These are phyloP conservation scores for Olyra latifolia DNA, from an alignment of 176 grass and related monocot genomes.

Conservation along the genomic window DNA sequence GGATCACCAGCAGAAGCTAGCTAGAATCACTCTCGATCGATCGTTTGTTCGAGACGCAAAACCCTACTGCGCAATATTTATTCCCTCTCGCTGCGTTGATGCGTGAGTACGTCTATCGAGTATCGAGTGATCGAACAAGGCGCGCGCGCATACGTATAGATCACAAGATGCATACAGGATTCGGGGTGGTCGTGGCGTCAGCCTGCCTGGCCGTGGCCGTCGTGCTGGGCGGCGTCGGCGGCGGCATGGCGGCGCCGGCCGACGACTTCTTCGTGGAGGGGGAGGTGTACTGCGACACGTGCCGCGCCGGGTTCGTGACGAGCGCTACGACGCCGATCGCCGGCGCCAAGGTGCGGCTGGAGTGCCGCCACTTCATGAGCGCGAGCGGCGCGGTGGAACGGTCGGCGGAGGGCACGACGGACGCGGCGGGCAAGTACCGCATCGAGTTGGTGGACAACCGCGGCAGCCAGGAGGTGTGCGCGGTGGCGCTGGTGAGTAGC, in stretches of 20 bases:
- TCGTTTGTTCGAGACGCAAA: not conserved
- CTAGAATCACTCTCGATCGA: not conserved
- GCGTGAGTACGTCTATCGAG: not conserved
- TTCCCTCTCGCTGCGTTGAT: not conserved
- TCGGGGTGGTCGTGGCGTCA: not conserved
- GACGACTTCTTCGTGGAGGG: constrained; percentile 51
- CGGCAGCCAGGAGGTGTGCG: constrained; percentile 55
- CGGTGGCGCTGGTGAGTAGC: constrained; percentile 45
- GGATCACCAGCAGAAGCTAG: not conserved
- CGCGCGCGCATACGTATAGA: not conserved
- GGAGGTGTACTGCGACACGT: constrained; percentile 55
- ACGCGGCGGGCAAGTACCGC: constrained; percentile 33
- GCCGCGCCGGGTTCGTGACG: constrained; percentile 44
- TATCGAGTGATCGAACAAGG: not conserved
- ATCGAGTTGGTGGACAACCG: constrained; percentile 47
- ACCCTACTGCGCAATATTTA: not conserved
- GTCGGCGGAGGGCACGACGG: constrained; percentile 24
- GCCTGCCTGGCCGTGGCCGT: not conserved
- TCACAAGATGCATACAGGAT: not conserved
- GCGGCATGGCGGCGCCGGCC: not conserved
- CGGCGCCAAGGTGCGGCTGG: constrained; percentile 38
- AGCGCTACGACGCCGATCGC: constrained; percentile 36
- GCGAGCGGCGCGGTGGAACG: constrained; percentile 36
- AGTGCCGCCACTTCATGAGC: constrained; percentile 55
- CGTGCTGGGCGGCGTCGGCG: not conserved